phyloP scores from a whole-genome alignment of 345 rosid genomes.

The Sonneratia caseolaris region DNA sequence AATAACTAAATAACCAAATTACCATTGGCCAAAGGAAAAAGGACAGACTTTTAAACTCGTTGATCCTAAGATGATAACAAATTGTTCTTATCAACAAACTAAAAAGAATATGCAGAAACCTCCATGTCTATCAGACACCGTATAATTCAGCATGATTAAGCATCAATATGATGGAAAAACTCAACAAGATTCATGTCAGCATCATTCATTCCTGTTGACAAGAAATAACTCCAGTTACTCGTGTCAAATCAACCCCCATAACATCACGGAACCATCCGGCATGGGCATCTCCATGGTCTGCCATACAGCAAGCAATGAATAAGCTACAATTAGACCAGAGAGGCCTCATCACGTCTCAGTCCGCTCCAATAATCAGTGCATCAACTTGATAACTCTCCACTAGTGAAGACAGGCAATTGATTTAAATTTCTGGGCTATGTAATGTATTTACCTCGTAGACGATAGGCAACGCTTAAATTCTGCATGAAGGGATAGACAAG shows the following conservation, averaged over 20 bases:
- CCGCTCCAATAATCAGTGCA: too few species aligned
- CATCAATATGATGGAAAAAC: neutral
- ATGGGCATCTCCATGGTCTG: too few species aligned
- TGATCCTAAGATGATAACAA: neutral
- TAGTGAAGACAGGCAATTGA: too few species aligned
- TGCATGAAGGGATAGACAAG: constrained; percentile 93
- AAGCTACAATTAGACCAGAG: neutral
- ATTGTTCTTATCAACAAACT: neutral
- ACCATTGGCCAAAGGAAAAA: neutral
- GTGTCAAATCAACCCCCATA: too few species aligned
- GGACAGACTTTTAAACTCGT: neutral
- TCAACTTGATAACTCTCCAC: too few species aligned
- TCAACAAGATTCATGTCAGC: too few species aligned
- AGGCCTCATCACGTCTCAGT: neutral
- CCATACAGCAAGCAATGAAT: too few species aligned
- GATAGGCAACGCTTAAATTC: constrained; percentile 86
- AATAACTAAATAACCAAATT: neutral
- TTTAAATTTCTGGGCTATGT: too few species aligned
- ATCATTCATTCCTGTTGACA: too few species aligned
- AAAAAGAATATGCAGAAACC: neutral
- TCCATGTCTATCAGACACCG: neutral
- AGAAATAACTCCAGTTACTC: too few species aligned
- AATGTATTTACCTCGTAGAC: constrained; percentile 57
- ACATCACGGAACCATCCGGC: too few species aligned
- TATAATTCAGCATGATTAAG: neutral